Evolutionary conservation across 805 yeast species (phyloP), one percentile per base, ranked within the genome.

Genomic region (Lachancea meyersii): DNA sequence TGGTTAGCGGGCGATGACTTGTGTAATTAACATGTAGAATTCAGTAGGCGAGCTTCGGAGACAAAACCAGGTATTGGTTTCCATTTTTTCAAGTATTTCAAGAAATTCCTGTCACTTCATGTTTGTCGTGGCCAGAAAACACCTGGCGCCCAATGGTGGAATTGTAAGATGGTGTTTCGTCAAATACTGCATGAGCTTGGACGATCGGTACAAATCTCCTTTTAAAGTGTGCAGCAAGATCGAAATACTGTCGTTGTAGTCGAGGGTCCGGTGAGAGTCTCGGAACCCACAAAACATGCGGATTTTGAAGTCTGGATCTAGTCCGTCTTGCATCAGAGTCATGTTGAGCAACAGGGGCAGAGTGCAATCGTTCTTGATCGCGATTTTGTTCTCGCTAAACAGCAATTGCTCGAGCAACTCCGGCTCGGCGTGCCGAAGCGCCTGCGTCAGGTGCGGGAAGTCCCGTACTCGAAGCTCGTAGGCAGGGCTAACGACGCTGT

Each of bases 291-390:
- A 18, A 24, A 42, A 42, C 4, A 42, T 9, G 8, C 38, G 14
- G 11, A 36, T 23, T 16, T 42, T 42, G 28, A 42, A 42, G 18
- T 42, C 45, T 11, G 23, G 8, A 13, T 36, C 41, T 21, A 42
- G 14, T 6, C 22, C 10, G 20, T 24, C 14, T 14, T 57, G 58
- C 33, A 52, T 31, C 17, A 61, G 23, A 8, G 54, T 40, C 51
- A 60, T 49, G 38, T 54, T 55, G 14, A 61, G 42, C 13, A 61
- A 43, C 11, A 60, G 31, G 1, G 61, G 49, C 14, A 51, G 38
- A 3, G 62, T 50, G 2, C 48, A 39, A 5, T 36, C 38, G 42
- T 61, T 61, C 13, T 39, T 41, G 10, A 58, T 45, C 5, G 37
- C 35, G 1, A 54, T 8, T 18, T 47, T 50, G 13, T 41, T 43